These are phyloP conservation scores for Ustilago vetiveriae DNA, from an alignment of 1,284 basidiomycete genomes.

Conservation along the genomic window DNA sequence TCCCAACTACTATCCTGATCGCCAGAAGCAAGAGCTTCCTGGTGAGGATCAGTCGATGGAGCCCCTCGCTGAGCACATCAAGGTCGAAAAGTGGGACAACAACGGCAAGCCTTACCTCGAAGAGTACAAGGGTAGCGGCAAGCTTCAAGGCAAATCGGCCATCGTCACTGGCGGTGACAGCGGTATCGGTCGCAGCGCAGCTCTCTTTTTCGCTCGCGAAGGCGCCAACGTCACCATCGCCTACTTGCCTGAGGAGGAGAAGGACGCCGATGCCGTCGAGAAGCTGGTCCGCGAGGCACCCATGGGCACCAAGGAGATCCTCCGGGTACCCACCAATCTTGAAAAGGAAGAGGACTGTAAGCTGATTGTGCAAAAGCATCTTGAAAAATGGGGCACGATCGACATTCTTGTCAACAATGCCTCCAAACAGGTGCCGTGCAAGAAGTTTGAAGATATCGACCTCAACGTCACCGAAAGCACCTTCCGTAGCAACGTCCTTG, in stretches of 20 bases:
- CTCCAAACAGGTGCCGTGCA: conserved; percentile 72
- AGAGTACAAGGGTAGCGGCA: conserved; percentile 71
- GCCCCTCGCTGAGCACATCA: conserved; percentile 71
- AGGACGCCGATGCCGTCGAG: conserved; percentile 69
- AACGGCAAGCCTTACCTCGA: conserved; percentile 73
- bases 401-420: conserved; percentile 73
- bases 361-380: conserved; percentile 71
- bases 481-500: conserved; percentile 55
- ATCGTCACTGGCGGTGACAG: conserved; percentile 73
- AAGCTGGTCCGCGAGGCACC: conserved; percentile 42
- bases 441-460: conserved; percentile 57
- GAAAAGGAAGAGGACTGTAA: conserved; percentile 66
- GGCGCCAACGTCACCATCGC: conserved; percentile 76
- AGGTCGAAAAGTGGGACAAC: conserved; percentile 73
- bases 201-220: conserved; percentile 75
- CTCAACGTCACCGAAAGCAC: conserved; percentile 46
- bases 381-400: conserved; percentile 67
- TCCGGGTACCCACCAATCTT: conserved; percentile 71
- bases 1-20: conserved; percentile 51
- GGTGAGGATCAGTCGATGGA: conserved; percentile 54
- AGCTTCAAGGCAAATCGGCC: conserved; percentile 73
- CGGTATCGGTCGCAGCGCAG: conserved; percentile 75
- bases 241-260: conserved; percentile 74
- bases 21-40: conserved; percentile 50
- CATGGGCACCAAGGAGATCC: conserved; percentile 61